Evolutionary conservation across 2,329 filamentous ascomycete genomes (phyloP).

Genomic region (Phialophora verrucosa): DNA sequence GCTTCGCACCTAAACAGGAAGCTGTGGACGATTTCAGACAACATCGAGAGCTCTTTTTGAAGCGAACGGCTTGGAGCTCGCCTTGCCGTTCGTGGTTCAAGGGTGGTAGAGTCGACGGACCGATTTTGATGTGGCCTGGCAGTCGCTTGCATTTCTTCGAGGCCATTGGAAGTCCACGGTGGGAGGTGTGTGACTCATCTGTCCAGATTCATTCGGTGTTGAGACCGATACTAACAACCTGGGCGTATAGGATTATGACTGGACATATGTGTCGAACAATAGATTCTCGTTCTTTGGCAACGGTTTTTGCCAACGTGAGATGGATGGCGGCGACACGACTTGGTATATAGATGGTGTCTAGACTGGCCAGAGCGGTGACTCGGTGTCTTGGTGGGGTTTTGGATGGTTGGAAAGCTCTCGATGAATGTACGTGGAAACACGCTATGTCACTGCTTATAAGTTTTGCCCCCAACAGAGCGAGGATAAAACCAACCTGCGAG

Average conservation of each 20-base stretch:
- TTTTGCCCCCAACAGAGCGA: too few relatives aligned
- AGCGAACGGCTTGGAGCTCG: constrained; percentile 35
- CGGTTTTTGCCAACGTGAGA: constrained; percentile 14
- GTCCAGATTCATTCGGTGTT: too few relatives aligned
- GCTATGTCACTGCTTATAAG: too few relatives aligned
- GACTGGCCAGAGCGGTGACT: not conserved
- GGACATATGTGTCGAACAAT: constrained; percentile 40
- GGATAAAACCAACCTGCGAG: too few relatives aligned
- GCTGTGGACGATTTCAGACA: constrained; percentile 54
- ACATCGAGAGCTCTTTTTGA: constrained; percentile 55
- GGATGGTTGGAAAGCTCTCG: too few relatives aligned
- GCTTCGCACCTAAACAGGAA: constrained; percentile 49
- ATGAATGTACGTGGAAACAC: too few relatives aligned
- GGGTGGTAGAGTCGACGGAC: constrained; percentile 40
- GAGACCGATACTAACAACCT: too few relatives aligned
- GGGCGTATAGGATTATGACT: constrained; percentile 43
- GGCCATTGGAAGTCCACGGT: constrained; percentile 46
- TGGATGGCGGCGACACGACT: constrained; percentile 1
- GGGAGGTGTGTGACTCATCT: constrained; percentile 43
- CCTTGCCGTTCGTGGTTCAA: constrained; percentile 60
- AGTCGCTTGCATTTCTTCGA: constrained; percentile 45
- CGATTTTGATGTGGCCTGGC: constrained; percentile 51
- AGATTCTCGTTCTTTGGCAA: constrained; percentile 25
- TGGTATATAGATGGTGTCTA: constrained; percentile 13
- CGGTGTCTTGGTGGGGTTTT: too few relatives aligned